Base-by-base conservation (phyloP, 257 asterid genomes). In the Ilex aquifolium region DNA sequence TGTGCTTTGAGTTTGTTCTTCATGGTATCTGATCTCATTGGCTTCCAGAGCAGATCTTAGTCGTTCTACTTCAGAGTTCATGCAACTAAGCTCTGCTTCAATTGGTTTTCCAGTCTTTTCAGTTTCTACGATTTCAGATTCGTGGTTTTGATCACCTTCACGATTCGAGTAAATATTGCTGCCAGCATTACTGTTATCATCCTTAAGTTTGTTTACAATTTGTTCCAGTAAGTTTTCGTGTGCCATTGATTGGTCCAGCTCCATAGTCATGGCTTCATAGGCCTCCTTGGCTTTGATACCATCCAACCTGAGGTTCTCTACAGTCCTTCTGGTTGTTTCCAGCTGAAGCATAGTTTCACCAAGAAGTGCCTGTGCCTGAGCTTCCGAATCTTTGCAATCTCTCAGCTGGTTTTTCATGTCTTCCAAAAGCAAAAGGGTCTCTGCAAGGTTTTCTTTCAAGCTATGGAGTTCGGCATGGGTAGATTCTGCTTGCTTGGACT, bases 201-300 rank as follows among this genome's bases (percentile, higher is more conserved):
- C 77, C 67, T 82, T 75, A 49, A 83, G 89, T 65, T 87, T 78
- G 39, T 71, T 65, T 12, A 82, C 90, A 30, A 81, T 84, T 54
- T 71, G 85, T 73, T 93, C 99, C 31, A 90, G 63, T 32, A 44
- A 73, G 39, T 53, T 69, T n/a, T 80, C 91, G 3, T 78, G 95
- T 52, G 86, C 85, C 75, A 79, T 79, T 15, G 96, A 93, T 57
- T 76, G 73, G 39, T 76, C 84, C 74, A 93, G 86, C 77, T 92
- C 96, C 0, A 72, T 57, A 64, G 81, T 77, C 7, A 83, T 32
- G 13, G 79, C 71, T 50, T 74, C 79, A 53, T 74, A 77, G 0
- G 68, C 82, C 66, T 89, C 91, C 6, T 57, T 68, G 56, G 76
- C 69, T 67, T 81, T 85, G 21, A 65, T n/a, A 31, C 95, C 95